These are phyloP conservation scores for Sphenostylis stenocarpa DNA, from an alignment of 306 rosid species.

Conservation along the genomic window DNA sequence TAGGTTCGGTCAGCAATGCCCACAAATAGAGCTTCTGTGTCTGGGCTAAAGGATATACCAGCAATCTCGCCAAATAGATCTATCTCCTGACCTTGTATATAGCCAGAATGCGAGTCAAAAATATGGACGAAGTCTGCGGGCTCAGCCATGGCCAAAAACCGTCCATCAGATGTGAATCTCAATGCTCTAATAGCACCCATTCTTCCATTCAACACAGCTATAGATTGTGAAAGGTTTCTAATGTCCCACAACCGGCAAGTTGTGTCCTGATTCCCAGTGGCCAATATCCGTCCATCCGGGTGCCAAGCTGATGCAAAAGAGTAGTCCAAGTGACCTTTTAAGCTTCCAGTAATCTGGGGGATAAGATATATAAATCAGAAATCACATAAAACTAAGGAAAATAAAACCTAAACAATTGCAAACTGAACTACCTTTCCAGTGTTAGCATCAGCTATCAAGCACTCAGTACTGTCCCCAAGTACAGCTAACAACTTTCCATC, in stretches of 20 bases:
- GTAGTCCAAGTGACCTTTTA: conserved; percentile 90
- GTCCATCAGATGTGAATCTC: conserved; percentile 69
- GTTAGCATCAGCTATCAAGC: conserved; percentile 74
- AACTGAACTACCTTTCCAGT: conserved; percentile 57
- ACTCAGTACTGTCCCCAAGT: conserved; percentile 84
- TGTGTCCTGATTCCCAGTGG: conserved; percentile 95
- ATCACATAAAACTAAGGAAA: neutral
- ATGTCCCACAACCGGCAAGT: conserved; percentile 97
- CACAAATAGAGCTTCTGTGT: conserved; percentile 73
- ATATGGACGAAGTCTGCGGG: conserved; percentile 92
- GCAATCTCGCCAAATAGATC: conserved; percentile 94
- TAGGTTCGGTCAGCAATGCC: conserved; percentile 86
- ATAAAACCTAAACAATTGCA: neutral
- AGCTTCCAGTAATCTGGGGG: conserved; percentile 54
- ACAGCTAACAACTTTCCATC: conserved; percentile 82
- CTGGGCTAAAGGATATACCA: conserved; percentile 88
- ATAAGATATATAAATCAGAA: conserved; percentile 1
- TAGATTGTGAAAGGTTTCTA: conserved; percentile 73
- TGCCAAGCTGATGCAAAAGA: conserved; percentile 97
- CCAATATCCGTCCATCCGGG: conserved; percentile 80
- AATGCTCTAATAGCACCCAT: conserved; percentile 90
- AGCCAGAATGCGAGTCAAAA: conserved; percentile 58
- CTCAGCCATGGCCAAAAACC: conserved; percentile 88
- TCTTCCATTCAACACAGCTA: conserved; percentile 82
- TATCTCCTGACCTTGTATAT: conserved; percentile 65